These are phyloP conservation scores for Starmerella sirachaensis DNA, from an alignment of 805 yeast species.

Conservation along the genomic window DNA sequence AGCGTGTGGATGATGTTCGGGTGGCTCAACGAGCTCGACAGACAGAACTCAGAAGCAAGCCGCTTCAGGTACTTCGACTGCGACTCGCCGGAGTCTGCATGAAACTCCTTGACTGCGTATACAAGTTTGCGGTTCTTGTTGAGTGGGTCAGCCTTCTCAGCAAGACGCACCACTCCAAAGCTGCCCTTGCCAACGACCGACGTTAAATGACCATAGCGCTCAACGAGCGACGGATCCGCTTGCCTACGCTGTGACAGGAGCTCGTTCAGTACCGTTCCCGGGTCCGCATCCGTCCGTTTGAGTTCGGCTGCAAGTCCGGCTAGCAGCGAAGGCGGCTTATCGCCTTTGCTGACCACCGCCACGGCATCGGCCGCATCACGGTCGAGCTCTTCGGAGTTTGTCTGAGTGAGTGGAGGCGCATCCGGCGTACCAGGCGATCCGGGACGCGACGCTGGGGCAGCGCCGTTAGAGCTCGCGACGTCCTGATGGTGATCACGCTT, in stretches of 20 bases:
- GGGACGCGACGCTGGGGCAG: constrained; percentile 7
- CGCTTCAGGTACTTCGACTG: constrained; percentile 50
- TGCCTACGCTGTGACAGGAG: constrained; percentile 5
- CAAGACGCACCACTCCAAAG: constrained; percentile 79
- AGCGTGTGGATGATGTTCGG: constrained; percentile 62
- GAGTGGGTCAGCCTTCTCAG: constrained; percentile 45
- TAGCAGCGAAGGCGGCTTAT: constrained; percentile 21
- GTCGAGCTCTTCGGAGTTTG: constrained; percentile 14
- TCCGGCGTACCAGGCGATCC: constrained; percentile 4
- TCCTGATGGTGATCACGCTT: constrained; percentile 17
- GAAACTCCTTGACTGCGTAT: constrained; percentile 67
- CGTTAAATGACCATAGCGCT: constrained; percentile 83
- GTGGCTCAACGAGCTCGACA: constrained; percentile 62
- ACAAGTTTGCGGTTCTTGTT: constrained; percentile 31
- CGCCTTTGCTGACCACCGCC: constrained; percentile 5
- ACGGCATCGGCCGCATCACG: constrained; percentile 20
- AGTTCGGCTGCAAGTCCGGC: constrained; percentile 16
- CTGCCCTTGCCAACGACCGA: constrained; percentile 88
- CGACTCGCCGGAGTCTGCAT: constrained; percentile 46
- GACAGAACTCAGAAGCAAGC: constrained; percentile 79
- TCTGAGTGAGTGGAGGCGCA: constrained; percentile 3
- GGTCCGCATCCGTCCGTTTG: constrained; percentile 12
- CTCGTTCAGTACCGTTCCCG: constrained; percentile 17
- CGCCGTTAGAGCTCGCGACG: neutral
- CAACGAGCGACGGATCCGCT: constrained; percentile 40